A percentile compares a stretch with the other conserved stretches of the same genome.
phyloP scores from a whole-genome alignment of 2,329 filamentous ascomycete species.

The Penicillium glabrum region DNA sequence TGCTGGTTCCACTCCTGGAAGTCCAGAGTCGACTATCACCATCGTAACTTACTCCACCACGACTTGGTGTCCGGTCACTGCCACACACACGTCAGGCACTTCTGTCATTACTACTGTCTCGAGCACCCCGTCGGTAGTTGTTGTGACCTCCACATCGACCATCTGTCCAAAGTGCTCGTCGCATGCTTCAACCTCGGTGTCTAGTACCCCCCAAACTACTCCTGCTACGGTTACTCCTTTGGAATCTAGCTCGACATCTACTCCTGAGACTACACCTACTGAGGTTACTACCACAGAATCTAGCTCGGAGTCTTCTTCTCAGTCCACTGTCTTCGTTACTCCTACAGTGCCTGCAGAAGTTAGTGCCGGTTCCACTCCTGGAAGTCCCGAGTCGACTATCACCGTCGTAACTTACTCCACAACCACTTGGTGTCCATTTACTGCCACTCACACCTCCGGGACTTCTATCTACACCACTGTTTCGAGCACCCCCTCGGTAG shows the following conservation, averaged over 20 bases:
- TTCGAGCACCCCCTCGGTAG: constrained; percentile 51
- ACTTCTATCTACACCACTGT: constrained; percentile 51
- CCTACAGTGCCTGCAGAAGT: background rate
- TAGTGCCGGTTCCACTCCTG: background rate
- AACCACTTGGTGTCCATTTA: constrained; percentile 33
- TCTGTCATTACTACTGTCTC: constrained; percentile 51
- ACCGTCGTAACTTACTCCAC: constrained; percentile 28
- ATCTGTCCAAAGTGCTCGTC: too few relatives aligned
- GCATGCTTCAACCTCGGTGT: too few relatives aligned
- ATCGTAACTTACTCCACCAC: constrained; percentile 29
- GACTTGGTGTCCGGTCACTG: constrained; percentile 33
- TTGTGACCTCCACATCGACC: constrained; percentile 33
- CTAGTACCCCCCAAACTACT: background rate
- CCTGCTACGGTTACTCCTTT: background rate
- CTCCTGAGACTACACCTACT: background rate
- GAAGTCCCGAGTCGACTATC: constrained; percentile 14
- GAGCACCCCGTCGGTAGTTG: constrained; percentile 48
- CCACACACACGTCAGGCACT: constrained; percentile 42
- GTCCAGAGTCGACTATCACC: constrained; percentile 20
- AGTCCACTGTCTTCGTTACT: background rate
- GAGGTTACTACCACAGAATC: background rate
- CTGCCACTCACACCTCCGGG: constrained; percentile 39
- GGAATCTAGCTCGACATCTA: background rate
- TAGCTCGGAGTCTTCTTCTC: constrained; percentile 7
- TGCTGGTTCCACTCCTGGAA: background rate